phyloP scores from a whole-genome alignment of 495 filamentous ascomycete species.

The Lasiosphaeria miniovina region DNA sequence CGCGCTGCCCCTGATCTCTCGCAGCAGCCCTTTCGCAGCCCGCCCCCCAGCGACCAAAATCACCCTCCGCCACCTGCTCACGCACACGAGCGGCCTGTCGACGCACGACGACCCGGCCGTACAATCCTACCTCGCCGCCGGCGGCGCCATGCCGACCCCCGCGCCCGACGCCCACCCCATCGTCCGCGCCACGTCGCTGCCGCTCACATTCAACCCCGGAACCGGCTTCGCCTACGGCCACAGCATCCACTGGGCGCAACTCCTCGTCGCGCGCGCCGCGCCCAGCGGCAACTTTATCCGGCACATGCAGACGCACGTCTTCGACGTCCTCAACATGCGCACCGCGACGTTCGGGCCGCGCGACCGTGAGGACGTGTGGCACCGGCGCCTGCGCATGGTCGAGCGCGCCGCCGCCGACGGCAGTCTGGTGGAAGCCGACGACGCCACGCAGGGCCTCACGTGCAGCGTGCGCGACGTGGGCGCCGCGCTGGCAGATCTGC shows the following conservation, averaged over 20 bases:
- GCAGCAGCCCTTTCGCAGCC: background rate
- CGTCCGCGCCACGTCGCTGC: conserved; percentile 8
- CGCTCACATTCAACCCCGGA: conserved; percentile 26
- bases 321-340: background rate
- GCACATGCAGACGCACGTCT: background rate
- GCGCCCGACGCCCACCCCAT: background rate
- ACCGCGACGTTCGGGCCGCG: conserved; percentile 20
- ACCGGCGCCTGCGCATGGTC: conserved; percentile 17
- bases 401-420: background rate
- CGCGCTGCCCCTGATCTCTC: conserved; percentile 1
- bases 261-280: conserved; percentile 18
- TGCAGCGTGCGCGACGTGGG: conserved; percentile 9
- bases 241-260: conserved; percentile 23
- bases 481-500: conserved; percentile 2
- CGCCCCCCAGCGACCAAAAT: conserved; percentile 9
- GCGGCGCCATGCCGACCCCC: background rate
- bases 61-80: conserved; percentile 26
- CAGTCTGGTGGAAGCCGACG: conserved; percentile 4
- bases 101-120: conserved; percentile 4
- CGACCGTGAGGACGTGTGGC: conserved; percentile 5
- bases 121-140: background rate
- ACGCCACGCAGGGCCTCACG: conserved; percentile 6
- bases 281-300: conserved; percentile 19
- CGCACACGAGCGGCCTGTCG: conserved; percentile 15
- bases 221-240: conserved; percentile 28